Base-by-base conservation (phyloP, 371 early-diverging fungal genomes). In the Haplosporangium sp. region DNA sequence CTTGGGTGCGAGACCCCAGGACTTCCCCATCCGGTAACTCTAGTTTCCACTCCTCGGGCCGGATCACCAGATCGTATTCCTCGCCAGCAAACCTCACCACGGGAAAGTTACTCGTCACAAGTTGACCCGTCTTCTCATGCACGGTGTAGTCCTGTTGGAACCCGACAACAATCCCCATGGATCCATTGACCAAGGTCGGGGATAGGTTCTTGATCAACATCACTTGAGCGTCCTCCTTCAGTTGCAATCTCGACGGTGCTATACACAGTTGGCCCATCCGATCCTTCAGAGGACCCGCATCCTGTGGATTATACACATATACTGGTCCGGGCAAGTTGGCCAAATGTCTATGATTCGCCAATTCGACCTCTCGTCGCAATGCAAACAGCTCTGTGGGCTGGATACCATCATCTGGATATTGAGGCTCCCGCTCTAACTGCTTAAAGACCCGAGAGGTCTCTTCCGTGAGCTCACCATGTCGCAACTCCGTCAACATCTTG, bases 191-290 rank as follows among this genome's bases (percentile, higher is more conserved):
- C 6, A 98, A 82, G 0, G 84, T 86, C 6, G 68, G 38, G 0
- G 80, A 81, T 67, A 92, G 66, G 69, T 98, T 98, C 63, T 93
- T 93, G 29, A 94, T 70, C 41, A 98, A 85, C 90, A 98, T 92
- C 5, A 98, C 98, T 61, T 96, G 97, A 0, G 96, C 94, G 50
- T 87, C 83, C 20, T 80, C 57, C 74, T 94, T 95, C 23, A 97
- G 82, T 38, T 86, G 83, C 6, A 97, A 74, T 11, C 57, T 61
- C 2, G 76, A 64, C 0, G 91, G 88, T 5, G 91, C 90, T 47
- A 86, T 83, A 51, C 86, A 87, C 6, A 61, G 50, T 16, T 69
- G 69, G 14, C 88, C 83, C 41, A 91, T 70, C 20, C 80, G 75
- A 1, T 58, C 56, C 13, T 64, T 67, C 7, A 55, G 62, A 10